Evolutionary conservation across 2,329 filamentous ascomycete genomes (phyloP).

Genomic region (Amesomyces nigricolor): DNA sequence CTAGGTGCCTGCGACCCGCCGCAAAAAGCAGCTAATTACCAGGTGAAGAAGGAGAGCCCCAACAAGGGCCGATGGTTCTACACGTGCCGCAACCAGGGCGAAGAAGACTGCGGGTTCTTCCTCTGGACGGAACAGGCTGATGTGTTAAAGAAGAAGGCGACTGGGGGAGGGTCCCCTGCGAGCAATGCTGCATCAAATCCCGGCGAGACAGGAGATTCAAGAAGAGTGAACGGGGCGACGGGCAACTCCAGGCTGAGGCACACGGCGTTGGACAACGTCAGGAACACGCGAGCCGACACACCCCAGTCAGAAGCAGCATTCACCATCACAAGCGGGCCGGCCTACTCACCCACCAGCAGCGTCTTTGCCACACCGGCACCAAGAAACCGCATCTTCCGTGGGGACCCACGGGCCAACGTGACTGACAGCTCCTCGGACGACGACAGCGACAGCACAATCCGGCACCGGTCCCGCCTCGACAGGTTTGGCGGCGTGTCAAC

Average conservation of each 20-base stretch:
- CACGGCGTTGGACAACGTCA: not conserved
- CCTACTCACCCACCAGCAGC: constrained; percentile 21
- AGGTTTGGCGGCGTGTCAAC: not conserved
- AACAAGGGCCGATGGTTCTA: constrained; percentile 42
- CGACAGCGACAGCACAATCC: not conserved
- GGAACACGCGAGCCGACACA: not conserved
- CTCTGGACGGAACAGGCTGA: constrained; percentile 39
- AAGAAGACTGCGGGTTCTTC: constrained; percentile 39
- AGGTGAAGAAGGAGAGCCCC: constrained; percentile 34
- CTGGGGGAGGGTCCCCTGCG: not conserved
- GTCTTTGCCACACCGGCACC: constrained; percentile 13
- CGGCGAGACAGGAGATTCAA: no score
- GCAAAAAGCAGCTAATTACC: constrained; percentile 31
- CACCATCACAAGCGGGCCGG: not conserved
- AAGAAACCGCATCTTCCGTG: constrained; percentile 6
- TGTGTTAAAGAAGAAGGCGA: constrained; percentile 27
- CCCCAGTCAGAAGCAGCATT: constrained; percentile 16
- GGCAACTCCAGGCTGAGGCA: no score
- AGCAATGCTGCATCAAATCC: not conserved
- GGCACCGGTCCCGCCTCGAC: not conserved
- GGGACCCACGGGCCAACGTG: not conserved
- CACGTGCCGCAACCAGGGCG: constrained; percentile 33
- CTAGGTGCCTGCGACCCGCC: constrained; percentile 24
- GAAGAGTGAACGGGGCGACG: no score
- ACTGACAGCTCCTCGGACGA: not conserved